These are phyloP conservation scores for Coemansia sp. DNA, from an alignment of 192 early-diverging fungal genomes.

Conservation along the genomic window DNA sequence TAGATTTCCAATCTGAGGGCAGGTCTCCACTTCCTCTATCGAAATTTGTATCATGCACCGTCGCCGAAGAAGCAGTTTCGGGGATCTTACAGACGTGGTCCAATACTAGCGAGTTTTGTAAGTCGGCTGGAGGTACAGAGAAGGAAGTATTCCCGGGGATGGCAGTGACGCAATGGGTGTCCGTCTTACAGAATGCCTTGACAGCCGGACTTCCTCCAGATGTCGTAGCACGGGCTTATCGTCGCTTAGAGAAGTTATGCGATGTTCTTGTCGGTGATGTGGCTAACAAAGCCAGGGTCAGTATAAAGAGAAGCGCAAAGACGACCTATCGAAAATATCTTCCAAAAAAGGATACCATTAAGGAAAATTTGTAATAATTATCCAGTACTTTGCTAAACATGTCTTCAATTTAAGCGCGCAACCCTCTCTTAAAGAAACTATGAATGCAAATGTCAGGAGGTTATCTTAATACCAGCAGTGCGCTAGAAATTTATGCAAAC, in stretches of 20 bases:
- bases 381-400: too few species aligned
- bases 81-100: constrained; percentile 25
- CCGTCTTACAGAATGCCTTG: constrained; percentile 25
- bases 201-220: constrained; percentile 31
- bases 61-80: constrained; percentile 33
- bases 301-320: too few species aligned
- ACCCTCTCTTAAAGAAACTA: too few species aligned
- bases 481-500: too few species aligned
- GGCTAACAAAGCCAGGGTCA: background rate
- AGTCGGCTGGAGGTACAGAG: background rate
- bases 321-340: too few species aligned
- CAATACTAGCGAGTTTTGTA: background rate
- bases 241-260: constrained; percentile 28
- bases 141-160: background rate
- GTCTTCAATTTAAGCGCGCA: too few species aligned
- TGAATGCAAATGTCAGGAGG: too few species aligned
- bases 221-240: constrained; percentile 37
- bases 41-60: constrained; percentile 25
- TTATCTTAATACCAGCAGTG: too few species aligned
- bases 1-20: background rate
- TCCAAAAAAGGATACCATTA: too few species aligned
- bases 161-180: constrained; percentile 22
- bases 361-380: too few species aligned
- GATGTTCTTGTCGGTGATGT: constrained; percentile 5
- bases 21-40: constrained; percentile 12